Conservation (phyloP, 2,329 filamentous ascomycete genomes). For the Cercospora janseana region DNA sequence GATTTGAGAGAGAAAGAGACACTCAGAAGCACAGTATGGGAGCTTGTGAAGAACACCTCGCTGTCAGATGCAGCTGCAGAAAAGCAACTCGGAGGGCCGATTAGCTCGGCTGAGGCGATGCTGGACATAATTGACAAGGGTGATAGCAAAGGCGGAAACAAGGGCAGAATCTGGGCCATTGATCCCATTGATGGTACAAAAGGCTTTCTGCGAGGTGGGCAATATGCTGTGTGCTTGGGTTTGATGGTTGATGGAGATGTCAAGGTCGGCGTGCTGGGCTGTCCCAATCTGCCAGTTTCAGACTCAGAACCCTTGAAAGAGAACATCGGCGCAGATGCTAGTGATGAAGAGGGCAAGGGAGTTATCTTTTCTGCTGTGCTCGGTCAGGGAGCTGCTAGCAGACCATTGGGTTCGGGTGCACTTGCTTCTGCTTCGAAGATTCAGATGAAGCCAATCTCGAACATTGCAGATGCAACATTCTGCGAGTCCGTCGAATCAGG, state of each 20-base stretch:
- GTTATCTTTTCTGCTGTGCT: constrained; percentile 83
- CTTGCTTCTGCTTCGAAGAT: constrained; percentile 63
- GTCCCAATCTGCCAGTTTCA: constrained; percentile 89
- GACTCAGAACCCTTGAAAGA: constrained; percentile 69
- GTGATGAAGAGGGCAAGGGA: constrained; percentile 71
- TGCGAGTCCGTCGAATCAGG: constrained; percentile 95
- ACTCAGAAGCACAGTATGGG: constrained; percentile 77
- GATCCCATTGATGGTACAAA: constrained; percentile 98
- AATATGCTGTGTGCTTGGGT: constrained; percentile 93
- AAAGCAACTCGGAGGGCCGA: constrained; percentile 65
- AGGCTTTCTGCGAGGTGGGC: constrained; percentile 90
- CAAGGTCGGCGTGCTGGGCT: constrained; percentile 89
- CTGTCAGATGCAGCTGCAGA: constrained; percentile 66
- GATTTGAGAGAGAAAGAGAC: constrained; percentile 69
- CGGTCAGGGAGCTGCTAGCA: constrained; percentile 76
- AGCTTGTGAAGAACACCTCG: constrained; percentile 69
- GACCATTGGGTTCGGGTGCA: constrained; percentile 60
- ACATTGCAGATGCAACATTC: constrained; percentile 80
- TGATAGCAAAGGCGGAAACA: constrained; percentile 66
- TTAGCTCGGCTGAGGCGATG: constrained; percentile 64
- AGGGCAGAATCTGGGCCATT: constrained; percentile 87
- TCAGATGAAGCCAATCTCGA: constrained; percentile 71
- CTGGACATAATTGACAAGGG: constrained; percentile 58
- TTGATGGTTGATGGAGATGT: constrained; percentile 92
- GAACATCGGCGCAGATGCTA: constrained; percentile 71